Percentiles rank a stretch among this genome's conserved stretches.
Conservation (phyloP, 208 protist species). For the Trichomonas vaginalis region DNA sequence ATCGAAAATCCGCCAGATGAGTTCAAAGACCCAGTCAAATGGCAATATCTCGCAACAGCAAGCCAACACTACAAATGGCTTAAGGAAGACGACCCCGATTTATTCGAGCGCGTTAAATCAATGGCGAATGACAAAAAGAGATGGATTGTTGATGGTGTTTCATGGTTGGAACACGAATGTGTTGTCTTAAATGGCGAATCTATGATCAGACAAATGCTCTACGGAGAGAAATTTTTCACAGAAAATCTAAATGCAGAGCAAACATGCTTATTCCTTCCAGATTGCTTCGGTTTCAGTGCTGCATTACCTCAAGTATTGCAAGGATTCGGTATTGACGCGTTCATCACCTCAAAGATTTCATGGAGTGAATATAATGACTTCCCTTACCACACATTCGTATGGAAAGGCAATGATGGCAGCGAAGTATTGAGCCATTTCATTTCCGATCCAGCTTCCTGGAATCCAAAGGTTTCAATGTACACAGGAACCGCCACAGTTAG, state of each 20-base stretch:
- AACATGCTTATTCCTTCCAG: not conserved
- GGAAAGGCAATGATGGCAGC: slow-evolving; percentile 23
- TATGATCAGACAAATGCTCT: not conserved
- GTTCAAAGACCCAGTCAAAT: not conserved
- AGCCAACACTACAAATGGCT: slow-evolving; percentile 8
- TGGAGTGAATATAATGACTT: slow-evolving; percentile 1
- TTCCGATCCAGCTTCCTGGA: not conserved
- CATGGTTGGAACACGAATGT: not conserved
- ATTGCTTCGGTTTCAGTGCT: not conserved
- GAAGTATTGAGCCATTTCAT: slow-evolving; percentile 15
- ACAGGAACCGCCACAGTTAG: not conserved
- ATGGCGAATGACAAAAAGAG: not conserved
- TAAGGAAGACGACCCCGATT: not conserved
- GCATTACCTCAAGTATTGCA: not conserved
- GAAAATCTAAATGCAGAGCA: not conserved
- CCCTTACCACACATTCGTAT: slow-evolving; percentile 10
- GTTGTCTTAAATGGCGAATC: not conserved
- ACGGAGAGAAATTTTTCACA: not conserved
- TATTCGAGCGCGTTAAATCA: not conserved
- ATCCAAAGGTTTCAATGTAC: not conserved
- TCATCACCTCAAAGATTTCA: slow-evolving; percentile 1
- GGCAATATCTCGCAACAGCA: not conserved
- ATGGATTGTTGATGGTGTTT: not conserved
- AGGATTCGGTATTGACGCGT: not conserved
- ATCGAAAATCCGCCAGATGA: not conserved